These are phyloP conservation scores for Rosa rugosa DNA, from an alignment of 306 rosid genomes.

Conservation along the genomic window DNA sequence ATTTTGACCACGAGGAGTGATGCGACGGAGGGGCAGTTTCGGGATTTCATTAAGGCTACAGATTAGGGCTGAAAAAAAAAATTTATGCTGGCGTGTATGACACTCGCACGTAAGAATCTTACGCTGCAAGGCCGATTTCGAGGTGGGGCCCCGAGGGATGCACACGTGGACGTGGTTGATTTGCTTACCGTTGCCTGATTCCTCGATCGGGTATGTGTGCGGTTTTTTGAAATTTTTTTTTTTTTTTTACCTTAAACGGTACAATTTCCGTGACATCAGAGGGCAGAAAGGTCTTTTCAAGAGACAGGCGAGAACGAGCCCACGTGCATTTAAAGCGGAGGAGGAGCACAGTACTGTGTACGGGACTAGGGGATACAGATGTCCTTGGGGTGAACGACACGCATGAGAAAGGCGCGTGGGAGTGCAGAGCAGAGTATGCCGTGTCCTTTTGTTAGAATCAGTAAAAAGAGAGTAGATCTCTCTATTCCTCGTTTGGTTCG, in stretches of 20 bases:
- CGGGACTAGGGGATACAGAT: neutral
- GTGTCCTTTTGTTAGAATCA: neutral
- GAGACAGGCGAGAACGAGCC: neutral
- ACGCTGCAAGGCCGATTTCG: neutral
- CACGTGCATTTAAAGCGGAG: slow-evolving; percentile 15
- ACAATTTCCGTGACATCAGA: neutral
- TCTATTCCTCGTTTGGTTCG: neutral
- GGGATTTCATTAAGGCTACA: neutral
- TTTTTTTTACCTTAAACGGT: neutral
- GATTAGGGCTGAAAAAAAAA: neutral
- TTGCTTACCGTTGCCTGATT: neutral
- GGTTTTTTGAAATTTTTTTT: neutral
- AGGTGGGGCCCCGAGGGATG: neutral
- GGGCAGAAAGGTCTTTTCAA: neutral
- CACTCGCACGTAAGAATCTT: slow-evolving; percentile 35
- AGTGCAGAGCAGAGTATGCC: neutral
- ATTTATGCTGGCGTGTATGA: slow-evolving; percentile 3
- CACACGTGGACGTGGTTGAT: neutral
- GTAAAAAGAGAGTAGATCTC: neutral
- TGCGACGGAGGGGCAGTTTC: slow-evolving; percentile 1
- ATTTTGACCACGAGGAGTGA: neutral
- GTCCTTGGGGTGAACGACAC: neutral
- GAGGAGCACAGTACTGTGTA: neutral
- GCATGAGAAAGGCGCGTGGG: neutral
- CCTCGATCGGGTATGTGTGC: neutral